Base-by-base conservation (phyloP, 1,139 yeast genomes). In the Spathaspora sp. region DNA sequence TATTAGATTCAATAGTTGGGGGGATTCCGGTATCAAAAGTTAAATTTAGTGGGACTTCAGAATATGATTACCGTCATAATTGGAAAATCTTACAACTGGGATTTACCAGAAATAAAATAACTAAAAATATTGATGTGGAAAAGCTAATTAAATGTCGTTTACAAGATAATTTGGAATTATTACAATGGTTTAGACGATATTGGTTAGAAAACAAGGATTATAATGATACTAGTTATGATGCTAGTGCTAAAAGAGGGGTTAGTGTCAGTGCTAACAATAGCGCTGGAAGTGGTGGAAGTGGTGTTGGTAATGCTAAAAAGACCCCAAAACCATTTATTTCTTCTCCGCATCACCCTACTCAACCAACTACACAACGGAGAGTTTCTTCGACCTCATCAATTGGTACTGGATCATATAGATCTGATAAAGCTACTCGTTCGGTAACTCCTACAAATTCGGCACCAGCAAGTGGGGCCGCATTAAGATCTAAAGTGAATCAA, bases 111-210 rank as follows among this genome's bases (percentile, higher is more conserved):
- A 91, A 89, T 60, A 72, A 74, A 41, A 83, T 93, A 51, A 82
- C 86, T 50, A 84, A 90, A 56, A 76, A 81, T 16, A 81, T 95
- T 38, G 91, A 91, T 41, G 95, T 90, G 37, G 96, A 89, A 51
- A 75, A 79, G 52, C 75, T 93, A 53, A 81, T 87, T 61, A 89
- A 89, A 66, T 93, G 98, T 68, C 78, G 89, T 56, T 80, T 93
- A 57, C 99, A 93, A 64, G 99, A 93, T 61, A 93, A 93, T 64
- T 75, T 93, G 57, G 98, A 91, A 67, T 86, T 93, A 57, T 70
- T 93, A 53, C 99, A 93, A 66, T 95, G 97, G 97, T 76, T 89
- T 59, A 85, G 88, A 61, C 78, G 79, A 58, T 84, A 75, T 58
- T 93, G 97, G 97, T 74, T 76, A 55, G 91, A 86, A 47, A 78